Conservation (phyloP, 768 basidiomycete genomes). For the Suillus sp. region DNA sequence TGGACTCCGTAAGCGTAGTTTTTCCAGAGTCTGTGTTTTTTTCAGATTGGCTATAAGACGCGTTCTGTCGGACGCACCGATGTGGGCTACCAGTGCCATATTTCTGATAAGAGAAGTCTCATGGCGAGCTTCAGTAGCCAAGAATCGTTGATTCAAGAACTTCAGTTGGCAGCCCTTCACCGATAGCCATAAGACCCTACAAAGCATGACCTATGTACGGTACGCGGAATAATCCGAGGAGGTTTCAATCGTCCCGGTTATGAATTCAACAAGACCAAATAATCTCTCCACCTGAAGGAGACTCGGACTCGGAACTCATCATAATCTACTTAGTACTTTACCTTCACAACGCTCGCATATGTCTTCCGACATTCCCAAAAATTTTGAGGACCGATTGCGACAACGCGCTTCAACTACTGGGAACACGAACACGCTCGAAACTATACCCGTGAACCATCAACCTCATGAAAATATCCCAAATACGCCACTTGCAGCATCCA, state of each 20-base stretch:
- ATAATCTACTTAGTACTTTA: neutral
- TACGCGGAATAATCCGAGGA: conserved; percentile 4
- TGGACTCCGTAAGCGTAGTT: conserved; percentile 87
- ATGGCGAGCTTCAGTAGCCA: conserved; percentile 27
- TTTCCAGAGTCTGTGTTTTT: conserved; percentile 74
- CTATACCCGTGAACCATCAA: conserved; percentile 46
- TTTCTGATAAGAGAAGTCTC: conserved; percentile 58
- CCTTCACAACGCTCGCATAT: neutral
- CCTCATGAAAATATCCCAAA: conserved; percentile 74
- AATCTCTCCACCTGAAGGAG: neutral
- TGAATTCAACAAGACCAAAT: conserved; percentile 24
- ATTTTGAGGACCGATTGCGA: conserved; percentile 46
- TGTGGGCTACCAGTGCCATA: conserved; percentile 88
- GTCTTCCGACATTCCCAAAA: conserved; percentile 26
- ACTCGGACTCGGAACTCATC: neutral
- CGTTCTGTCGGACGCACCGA: conserved; percentile 50
- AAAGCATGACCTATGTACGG: conserved; percentile 22
- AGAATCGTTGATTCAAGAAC: conserved; percentile 18
- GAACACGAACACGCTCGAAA: conserved; percentile 51
- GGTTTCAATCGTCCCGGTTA: neutral
- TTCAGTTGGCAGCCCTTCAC: neutral
- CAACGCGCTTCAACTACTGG: conserved; percentile 38
- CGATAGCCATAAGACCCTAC: conserved; percentile 10
- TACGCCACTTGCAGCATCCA: conserved; percentile 77
- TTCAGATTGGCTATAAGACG: neutral